A percentile compares a stretch with the other conserved stretches of the same genome.
These are phyloP conservation scores for Globisporangium canariense DNA, from an alignment of 352 stramenopile genomes.

Conservation along the genomic window DNA sequence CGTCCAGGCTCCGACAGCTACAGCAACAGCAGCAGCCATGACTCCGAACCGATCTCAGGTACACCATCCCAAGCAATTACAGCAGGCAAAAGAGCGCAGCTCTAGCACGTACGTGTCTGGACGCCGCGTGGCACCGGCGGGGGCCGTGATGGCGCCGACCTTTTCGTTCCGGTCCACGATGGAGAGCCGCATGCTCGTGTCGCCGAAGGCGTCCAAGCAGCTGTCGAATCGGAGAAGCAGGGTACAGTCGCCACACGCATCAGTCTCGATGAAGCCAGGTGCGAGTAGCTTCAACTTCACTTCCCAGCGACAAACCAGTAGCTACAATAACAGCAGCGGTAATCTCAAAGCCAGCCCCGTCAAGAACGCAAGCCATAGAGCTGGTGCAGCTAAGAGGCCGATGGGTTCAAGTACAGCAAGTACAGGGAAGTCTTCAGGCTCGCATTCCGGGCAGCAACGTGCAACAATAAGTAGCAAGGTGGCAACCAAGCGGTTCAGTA, in stretches of 20 bases:
- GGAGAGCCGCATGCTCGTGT: slow-evolving; percentile 32
- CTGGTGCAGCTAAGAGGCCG: neutral
- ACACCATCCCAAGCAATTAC: neutral
- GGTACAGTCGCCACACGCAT: neutral
- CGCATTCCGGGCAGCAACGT: neutral
- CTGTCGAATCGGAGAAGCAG: neutral
- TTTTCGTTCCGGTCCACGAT: slow-evolving; percentile 42
- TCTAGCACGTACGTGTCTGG: slow-evolving; percentile 25
- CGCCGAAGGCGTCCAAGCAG: slow-evolving; percentile 17
- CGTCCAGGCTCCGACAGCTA: neutral
- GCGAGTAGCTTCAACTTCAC: neutral
- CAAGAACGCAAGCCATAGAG: neutral
- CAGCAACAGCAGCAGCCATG: neutral
- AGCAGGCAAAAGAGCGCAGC: neutral
- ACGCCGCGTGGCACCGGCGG: slow-evolving; percentile 13
- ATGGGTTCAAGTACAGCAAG: neutral
- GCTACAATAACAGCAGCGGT: neutral
- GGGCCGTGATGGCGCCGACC: slow-evolving; percentile 18
- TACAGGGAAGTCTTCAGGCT: neutral
- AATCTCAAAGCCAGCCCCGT: neutral
- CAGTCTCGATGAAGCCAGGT: neutral
- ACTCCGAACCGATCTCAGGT: neutral
- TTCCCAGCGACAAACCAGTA: neutral
- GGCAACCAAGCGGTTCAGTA: slow-evolving; percentile 2
- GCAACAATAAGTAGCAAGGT: neutral